These are phyloP conservation scores for Graphium sp. DNA, from an alignment of 2,329 filamentous ascomycete genomes.

Conservation along the genomic window DNA sequence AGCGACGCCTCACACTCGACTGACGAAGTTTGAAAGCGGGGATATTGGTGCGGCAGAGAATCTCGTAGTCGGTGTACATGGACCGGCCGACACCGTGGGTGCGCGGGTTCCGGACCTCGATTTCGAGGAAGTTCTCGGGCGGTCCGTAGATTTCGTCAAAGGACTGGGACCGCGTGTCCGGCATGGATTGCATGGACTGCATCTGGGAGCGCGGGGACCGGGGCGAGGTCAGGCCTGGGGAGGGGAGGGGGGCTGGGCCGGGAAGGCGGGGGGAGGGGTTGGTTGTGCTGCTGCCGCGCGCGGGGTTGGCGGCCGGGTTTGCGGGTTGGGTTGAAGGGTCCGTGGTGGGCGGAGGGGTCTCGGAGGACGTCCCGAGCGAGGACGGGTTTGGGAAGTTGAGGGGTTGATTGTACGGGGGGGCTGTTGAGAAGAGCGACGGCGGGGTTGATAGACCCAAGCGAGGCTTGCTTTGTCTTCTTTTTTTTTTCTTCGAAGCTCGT, in stretches of 20 bases:
- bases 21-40: slow-evolving; percentile 93
- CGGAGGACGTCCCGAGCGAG: no score
- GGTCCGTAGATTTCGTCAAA: slow-evolving; percentile 99
- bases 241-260: slow-evolving; percentile 9
- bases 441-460: no score
- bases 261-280: no score
- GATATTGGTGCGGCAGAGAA: slow-evolving; percentile 95
- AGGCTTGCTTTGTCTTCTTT: no score
- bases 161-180: slow-evolving; percentile 70
- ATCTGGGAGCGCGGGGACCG: slow-evolving; percentile 22
- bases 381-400: no score
- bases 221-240: slow-evolving; percentile 11
- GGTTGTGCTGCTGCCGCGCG: no score
- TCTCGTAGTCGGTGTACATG: slow-evolving; percentile 99
- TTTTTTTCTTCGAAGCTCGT: no score
- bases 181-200: slow-evolving; percentile 48
- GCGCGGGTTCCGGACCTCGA: slow-evolving; percentile 88
- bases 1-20: slow-evolving; percentile 76
- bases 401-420: no score
- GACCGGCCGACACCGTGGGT: slow-evolving; percentile 85
- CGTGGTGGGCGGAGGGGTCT: no score
- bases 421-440: no score
- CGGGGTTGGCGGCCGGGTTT: no score
- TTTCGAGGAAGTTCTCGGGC: slow-evolving; percentile 97
- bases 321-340: no score